These are phyloP conservation scores for Jatropha curcas DNA, from an alignment of 345 rosid genomes.

Conservation along the genomic window DNA sequence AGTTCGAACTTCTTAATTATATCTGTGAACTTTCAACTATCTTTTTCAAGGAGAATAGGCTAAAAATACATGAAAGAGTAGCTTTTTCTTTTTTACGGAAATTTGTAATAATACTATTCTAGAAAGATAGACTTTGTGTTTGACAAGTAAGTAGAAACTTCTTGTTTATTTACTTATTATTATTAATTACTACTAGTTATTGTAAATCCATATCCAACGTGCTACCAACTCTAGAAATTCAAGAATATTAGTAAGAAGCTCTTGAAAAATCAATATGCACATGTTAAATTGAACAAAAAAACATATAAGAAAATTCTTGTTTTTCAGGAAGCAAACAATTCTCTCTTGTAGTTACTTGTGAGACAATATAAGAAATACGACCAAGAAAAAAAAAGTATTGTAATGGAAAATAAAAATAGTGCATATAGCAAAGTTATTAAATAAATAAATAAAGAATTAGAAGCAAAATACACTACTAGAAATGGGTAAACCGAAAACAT, in stretches of 20 bases:
- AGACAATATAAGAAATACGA: too few species aligned
- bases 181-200: background rate
- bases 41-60: background rate
- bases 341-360: too few species aligned
- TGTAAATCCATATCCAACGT: background rate
- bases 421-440: too few species aligned
- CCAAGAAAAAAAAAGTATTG: background rate
- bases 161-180: too few species aligned
- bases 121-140: background rate
- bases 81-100: background rate
- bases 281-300: background rate
- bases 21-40: background rate
- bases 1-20: background rate
- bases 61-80: too few species aligned
- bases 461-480: too few species aligned
- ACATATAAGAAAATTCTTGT: background rate
- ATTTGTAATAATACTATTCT: background rate
- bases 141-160: constrained; percentile 9
- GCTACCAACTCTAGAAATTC: background rate
- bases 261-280: constrained; percentile 18
- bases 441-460: too few species aligned
- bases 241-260: background rate
- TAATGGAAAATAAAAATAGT: too few species aligned
- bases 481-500: too few species aligned
- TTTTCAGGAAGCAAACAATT: background rate